Evolutionary conservation across 2,329 filamentous ascomycete genomes (phyloP).

Genomic region (Magnaporthiopsis incrustans): DNA sequence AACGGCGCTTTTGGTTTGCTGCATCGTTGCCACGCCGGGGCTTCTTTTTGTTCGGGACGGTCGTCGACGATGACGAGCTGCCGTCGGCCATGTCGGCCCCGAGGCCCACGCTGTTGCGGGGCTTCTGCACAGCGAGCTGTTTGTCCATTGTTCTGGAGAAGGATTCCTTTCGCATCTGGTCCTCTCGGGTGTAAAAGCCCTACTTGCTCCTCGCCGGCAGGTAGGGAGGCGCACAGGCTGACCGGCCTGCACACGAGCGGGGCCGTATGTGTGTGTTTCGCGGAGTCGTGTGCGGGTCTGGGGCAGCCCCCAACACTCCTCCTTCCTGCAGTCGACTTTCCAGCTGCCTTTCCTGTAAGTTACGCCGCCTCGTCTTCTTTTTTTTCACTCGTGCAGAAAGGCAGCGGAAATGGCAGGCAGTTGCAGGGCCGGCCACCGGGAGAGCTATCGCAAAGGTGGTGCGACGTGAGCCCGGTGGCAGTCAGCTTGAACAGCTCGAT

Average conservation of each 20-base stretch:
- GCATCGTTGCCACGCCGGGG: conserved; percentile 39
- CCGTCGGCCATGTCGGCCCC: background rate
- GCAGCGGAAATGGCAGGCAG: background rate
- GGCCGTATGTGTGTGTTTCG: background rate
- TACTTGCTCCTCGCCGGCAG: background rate
- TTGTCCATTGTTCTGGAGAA: background rate
- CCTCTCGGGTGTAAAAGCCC: background rate
- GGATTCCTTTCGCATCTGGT: background rate
- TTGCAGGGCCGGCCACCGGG: background rate
- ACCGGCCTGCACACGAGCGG: background rate
- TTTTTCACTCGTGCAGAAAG: too few species aligned
- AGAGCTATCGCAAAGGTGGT: background rate
- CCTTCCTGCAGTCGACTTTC: background rate
- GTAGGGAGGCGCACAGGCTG: background rate
- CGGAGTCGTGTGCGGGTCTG: background rate
- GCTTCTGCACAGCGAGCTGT: background rate
- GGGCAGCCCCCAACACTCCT: background rate
- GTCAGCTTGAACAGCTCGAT: background rate
- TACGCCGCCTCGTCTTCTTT: background rate
- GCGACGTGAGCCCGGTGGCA: background rate
- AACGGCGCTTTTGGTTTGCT: conserved; percentile 57
- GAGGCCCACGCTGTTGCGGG: background rate
- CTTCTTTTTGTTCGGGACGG: conserved; percentile 35
- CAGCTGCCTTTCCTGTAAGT: background rate
- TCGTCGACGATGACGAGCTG: background rate